These are phyloP conservation scores for Fomitopsis serialis DNA, from an alignment of 768 basidiomycete genomes.

Conservation along the genomic window DNA sequence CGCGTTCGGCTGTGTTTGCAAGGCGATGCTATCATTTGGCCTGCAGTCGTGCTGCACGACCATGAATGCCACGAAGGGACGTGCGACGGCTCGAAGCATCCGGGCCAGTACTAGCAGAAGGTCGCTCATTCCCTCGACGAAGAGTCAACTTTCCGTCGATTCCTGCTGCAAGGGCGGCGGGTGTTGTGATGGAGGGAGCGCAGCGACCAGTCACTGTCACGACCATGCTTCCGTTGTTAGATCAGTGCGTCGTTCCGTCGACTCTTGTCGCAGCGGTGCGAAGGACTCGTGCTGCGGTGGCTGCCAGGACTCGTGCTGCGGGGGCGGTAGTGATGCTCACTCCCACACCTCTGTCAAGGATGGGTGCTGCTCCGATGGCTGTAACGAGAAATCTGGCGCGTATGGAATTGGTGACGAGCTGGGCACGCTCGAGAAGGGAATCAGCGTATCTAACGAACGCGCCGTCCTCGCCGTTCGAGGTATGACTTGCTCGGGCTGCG, in stretches of 20 bases:
- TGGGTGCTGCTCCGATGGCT: no score
- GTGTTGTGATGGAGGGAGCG: no score
- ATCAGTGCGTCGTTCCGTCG: constrained; percentile 7
- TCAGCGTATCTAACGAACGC: constrained; percentile 5
- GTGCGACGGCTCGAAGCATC: background rate
- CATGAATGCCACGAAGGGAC: background rate
- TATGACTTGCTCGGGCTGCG: constrained; percentile 27
- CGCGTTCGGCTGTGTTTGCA: constrained; percentile 25
- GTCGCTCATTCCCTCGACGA: background rate
- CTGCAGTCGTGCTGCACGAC: constrained; percentile 21
- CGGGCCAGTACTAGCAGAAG: background rate
- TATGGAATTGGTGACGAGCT: constrained; percentile 5
- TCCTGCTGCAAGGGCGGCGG: background rate
- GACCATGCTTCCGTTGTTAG: background rate
- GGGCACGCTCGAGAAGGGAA: constrained; percentile 7
- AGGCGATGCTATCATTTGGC: constrained; percentile 21
- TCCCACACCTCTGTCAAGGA: background rate
- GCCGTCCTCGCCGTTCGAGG: constrained; percentile 22
- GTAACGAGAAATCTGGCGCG: constrained; percentile 1
- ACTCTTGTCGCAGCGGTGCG: constrained; percentile 14
- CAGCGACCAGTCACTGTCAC: background rate
- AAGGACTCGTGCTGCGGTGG: constrained; percentile 12
- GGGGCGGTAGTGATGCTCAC: background rate
- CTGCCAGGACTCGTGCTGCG: constrained; percentile 12
- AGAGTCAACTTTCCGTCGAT: background rate